phyloP scores from a whole-genome alignment of 2,329 filamentous ascomycete genomes.

The Cytospora chrysosperma region DNA sequence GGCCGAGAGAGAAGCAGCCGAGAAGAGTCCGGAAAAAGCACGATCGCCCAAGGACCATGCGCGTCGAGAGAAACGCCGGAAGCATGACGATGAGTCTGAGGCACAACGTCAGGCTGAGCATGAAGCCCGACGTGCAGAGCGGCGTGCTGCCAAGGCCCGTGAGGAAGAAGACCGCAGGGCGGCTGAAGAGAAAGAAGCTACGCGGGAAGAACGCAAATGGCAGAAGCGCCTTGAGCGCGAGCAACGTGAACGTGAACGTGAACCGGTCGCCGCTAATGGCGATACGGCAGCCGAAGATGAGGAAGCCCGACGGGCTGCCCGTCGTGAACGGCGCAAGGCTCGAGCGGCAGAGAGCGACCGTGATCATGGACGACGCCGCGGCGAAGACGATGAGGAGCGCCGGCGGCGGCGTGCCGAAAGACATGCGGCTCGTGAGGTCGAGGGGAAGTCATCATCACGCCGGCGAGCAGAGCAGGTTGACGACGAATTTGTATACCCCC shows the following conservation, averaged over 20 bases:
- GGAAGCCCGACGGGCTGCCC: slow-evolving; percentile 36
- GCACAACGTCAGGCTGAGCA: slow-evolving; percentile 56
- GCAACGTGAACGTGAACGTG: slow-evolving; percentile 47
- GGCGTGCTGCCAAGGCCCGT: slow-evolving; percentile 47
- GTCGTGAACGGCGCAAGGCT: slow-evolving; percentile 49
- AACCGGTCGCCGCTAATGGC: slow-evolving; percentile 46
- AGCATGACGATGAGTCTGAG: slow-evolving; percentile 57
- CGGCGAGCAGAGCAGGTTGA: slow-evolving; percentile 44
- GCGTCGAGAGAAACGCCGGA: slow-evolving; percentile 54
- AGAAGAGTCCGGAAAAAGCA: slow-evolving; percentile 53
- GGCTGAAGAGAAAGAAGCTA: slow-evolving; percentile 40
- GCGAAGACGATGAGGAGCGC: slow-evolving; percentile 51
- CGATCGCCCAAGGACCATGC: slow-evolving; percentile 57
- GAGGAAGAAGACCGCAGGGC: slow-evolving; percentile 50
- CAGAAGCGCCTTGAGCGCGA: slow-evolving; percentile 36
- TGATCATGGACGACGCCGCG: slow-evolving; percentile 32
- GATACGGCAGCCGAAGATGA: slow-evolving; percentile 33
- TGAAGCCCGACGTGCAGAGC: slow-evolving; percentile 56
- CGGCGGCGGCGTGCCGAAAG: slow-evolving; percentile 54
- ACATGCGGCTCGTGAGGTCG: slow-evolving; percentile 43
- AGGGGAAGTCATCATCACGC: slow-evolving; percentile 41
- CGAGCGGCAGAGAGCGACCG: slow-evolving; percentile 35
- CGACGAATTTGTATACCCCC: slow-evolving; percentile 46
- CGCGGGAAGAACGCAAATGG: slow-evolving; percentile 38
- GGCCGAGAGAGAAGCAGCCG: slow-evolving; percentile 45